Base-by-base conservation (phyloP, 257 asterid species). In the Scutellaria minor region DNA sequence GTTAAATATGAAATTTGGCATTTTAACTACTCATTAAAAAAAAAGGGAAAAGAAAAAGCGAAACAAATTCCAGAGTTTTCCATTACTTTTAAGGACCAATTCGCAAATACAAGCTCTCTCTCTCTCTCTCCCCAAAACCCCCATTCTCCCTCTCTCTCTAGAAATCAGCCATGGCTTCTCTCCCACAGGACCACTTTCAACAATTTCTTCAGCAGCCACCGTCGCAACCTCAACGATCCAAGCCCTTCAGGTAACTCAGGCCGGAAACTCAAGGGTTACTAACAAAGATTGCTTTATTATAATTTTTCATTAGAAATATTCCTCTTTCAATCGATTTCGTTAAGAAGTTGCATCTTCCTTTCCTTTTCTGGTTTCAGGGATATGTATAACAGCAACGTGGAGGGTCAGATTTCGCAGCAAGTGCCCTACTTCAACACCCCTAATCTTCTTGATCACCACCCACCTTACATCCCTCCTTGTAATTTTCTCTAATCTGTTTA, bases 381-480 rank as follows among this genome's bases (percentile, higher is more conserved):
- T 84, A 68, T 88, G 70, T 89, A 85, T 56, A 77, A 64, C 73
- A 74, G 72, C 77, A 88, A 77, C 85, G 76, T 88, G 90, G 97
- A 91, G n/a, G 84, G 84, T 48, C 96, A 86, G 88, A 86, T 91
- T 82, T 75, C 97, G 4, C 88, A 84, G 71, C 92, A 87, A 82
- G 76, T 81, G 24, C 77, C 85, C 80, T 90, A 83, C 85, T 90
- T 89, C 78, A 83, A 78, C 72, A 82, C 82, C 66, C 81, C 87
- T n/a, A 86, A 82, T 80, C 85, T 89, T 45, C 88, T 92, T 24
- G 97, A 94, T 83, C 90, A 85, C 46, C 99, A 91, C 63, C 97
- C 97, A 24, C 97, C 99, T 37, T 94, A 91, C 74, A 70, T 89
- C 52, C 95, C 97, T 77, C 93, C 97, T n/a, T 89, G 99, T 94